phyloP scores from a whole-genome alignment of 1,284 basidiomycete species.

The Coriolopsis trogii region DNA sequence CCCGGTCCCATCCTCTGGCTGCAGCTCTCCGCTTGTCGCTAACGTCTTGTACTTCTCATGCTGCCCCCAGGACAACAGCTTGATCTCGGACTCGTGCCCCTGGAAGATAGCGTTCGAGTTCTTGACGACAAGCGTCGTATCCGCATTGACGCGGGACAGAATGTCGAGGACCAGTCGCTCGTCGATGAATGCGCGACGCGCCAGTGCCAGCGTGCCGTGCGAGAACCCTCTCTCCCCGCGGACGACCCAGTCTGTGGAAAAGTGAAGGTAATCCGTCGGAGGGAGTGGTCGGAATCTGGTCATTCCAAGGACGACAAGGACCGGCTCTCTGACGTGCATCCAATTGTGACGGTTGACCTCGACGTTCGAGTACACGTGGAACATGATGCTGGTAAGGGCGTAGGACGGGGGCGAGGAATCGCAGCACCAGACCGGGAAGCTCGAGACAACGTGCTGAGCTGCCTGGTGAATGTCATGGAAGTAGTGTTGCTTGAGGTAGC shows the following conservation, averaged over 20 bases:
- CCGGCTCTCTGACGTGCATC: constrained; percentile 27
- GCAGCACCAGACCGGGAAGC: constrained; percentile 33
- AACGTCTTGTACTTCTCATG: constrained; percentile 28
- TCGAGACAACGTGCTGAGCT: constrained; percentile 36
- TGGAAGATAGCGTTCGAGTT: constrained; percentile 31
- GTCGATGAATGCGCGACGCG: constrained; percentile 34
- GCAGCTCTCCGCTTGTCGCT: constrained; percentile 29
- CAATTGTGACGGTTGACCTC: constrained; percentile 27
- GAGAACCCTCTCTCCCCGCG: constrained; percentile 27
- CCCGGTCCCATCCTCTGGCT: constrained; percentile 18
- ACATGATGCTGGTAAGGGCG: constrained; percentile 32
- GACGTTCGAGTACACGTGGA: constrained; percentile 33
- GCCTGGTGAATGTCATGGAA: constrained; percentile 28
- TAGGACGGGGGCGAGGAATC: constrained; percentile 25
- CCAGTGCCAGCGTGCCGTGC: constrained; percentile 34
- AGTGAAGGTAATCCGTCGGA: constrained; percentile 24
- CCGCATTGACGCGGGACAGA: constrained; percentile 33
- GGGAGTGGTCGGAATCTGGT: constrained; percentile 28
- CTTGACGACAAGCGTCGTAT: constrained; percentile 36
- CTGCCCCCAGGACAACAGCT: constrained; percentile 33
- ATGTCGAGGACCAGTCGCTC: constrained; percentile 30
- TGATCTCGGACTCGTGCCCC: constrained; percentile 30
- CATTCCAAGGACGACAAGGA: constrained; percentile 36
- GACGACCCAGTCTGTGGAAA: constrained; percentile 30
- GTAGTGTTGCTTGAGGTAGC: constrained; percentile 35